Base-by-base conservation (phyloP, 768 basidiomycete genomes). In the Leccinum sublutescens region DNA sequence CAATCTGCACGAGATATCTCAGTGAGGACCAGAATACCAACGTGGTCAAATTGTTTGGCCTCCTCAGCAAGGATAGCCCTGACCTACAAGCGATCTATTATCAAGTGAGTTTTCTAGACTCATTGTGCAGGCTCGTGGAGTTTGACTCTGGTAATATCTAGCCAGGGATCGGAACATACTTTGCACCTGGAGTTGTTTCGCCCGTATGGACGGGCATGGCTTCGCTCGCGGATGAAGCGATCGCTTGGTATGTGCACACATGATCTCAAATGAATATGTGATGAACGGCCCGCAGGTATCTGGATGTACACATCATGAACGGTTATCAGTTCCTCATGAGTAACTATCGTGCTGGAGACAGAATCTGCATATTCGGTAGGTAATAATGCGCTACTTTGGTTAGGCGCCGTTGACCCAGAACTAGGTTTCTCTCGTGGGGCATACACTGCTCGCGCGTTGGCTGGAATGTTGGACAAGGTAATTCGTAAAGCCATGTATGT, bases 271-370 rank as follows among this genome's bases (percentile, higher is more conserved):
- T 19, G 47, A 48, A 23, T 50, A 21, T 21, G 9, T 5, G 9
- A 33, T 38, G 17, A 14, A 59, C 25, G n/a, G 47, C 27, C 15
- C 50, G 40, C 50, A 88, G 87, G 84, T 91, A 87, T 65, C 76
- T 91, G 45, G 84, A 85, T 55, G 80, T 68, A 1, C 89, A 91
- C 72, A 86, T 91, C 23, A 82, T 85, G 73, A 86, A 82, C 9
- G 91, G 91, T 1, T 93, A 93, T 71, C 77, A 75, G 61, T 93
- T 86, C 70, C 74, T 93, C 54, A 91, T 93, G 91, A 80, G 87
- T 61, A 91, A 88, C 65, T 91, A 87, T 68, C 77, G 75, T n/a
- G 64, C 74, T 0, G 91, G 90, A 1, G 89, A 91, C 68, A 89
- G 80, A 69, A 82, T 92, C 33, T 90, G 85, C 66, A 71, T 91